Base-by-base conservation (phyloP, 2,329 filamentous ascomycete species). In the Purpureocillium lavendulum region DNA sequence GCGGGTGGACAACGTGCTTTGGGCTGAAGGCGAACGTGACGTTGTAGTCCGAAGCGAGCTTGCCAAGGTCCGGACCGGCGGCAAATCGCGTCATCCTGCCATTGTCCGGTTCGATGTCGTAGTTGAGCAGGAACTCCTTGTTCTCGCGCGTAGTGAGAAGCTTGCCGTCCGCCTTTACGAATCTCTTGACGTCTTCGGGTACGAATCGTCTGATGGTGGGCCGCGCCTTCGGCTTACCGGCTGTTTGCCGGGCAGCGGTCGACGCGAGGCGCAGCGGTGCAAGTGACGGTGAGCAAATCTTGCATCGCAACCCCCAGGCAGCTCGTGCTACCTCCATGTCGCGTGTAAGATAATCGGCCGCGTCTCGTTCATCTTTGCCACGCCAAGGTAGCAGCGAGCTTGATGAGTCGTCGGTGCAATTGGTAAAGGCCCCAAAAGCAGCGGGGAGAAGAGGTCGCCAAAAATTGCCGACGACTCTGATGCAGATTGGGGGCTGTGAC, bases 1-100 rank as follows among this genome's bases (percentile, higher is more conserved):
- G 53, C 4, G 56, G 54, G 24, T 58, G 50, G 35, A 66, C 45
- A 39, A 59, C 45, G 44, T 66, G 55, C 8, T 41, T 38, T 9
- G 51, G 41, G 15, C 48, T 53, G 36, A 54, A 58, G 14, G 46
- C 47, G 7, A 62, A 30, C 3, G 39, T 45, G 36, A 54, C 46
- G 24, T 44, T 39, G 36, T 55, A 58, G 7, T 45, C 33, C 4
- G 39, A 38, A 9, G 38, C 17, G 4, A 55, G 30, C 14, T 33
- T 32, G 8, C 40, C 36, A 4, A 55, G 32, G 10, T 43, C 42
- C 0, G 28, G 28, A 17, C 34, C 43, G 11, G 39, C 30, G 7
- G 39, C 34, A 16, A 46, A 39, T n/a, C 39, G 42, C 14, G 35
- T 39, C 36, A 49, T 48, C 9, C 36, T 37, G 39, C 47, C 47